Percentiles rank a stretch among this genome's conserved stretches.
These are phyloP conservation scores for Candida sphagnicola DNA, from an alignment of 805 yeast species.

Conservation along the genomic window DNA sequence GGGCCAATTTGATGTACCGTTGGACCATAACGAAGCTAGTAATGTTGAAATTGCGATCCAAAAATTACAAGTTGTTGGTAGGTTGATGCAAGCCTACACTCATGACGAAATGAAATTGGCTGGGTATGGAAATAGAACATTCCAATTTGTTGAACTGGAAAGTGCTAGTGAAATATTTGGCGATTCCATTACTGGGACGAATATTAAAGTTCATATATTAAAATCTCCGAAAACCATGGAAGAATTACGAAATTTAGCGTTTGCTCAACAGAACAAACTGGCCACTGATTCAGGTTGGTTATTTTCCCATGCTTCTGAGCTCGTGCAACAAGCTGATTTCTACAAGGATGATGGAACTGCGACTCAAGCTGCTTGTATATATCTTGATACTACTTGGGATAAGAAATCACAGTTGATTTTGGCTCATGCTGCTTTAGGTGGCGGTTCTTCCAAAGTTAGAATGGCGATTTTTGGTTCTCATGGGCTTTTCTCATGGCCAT, in stretches of 20 bases:
- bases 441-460: constrained; percentile 65
- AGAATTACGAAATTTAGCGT: constrained; percentile 71
- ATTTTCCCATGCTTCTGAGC: constrained; percentile 74
- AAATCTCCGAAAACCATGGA: constrained; percentile 61
- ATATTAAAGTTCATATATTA: constrained; percentile 76
- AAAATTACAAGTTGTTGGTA: constrained; percentile 76
- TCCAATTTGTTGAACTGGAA: constrained; percentile 63
- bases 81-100: constrained; percentile 89
- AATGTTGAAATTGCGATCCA: constrained; percentile 64
- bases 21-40: constrained; percentile 53
- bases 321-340: constrained; percentile 39
- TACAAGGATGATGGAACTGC: constrained; percentile 43
- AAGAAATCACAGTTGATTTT: constrained; percentile 49
- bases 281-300: constrained; percentile 75
- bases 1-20: constrained; percentile 66
- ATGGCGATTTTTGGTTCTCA: constrained; percentile 94
- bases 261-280: constrained; percentile 80
- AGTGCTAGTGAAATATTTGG: constrained; percentile 28
- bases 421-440: constrained; percentile 95
- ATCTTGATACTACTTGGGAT: constrained; percentile 86
- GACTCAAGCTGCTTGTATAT: constrained; percentile 79
- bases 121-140: constrained; percentile 75
- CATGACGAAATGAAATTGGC: constrained; percentile 80
- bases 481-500: constrained; percentile 91
- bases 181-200: constrained; percentile 6